phyloP scores from a whole-genome alignment of 2,329 filamentous ascomycete genomes.

The Drechslerella dactyloides region DNA sequence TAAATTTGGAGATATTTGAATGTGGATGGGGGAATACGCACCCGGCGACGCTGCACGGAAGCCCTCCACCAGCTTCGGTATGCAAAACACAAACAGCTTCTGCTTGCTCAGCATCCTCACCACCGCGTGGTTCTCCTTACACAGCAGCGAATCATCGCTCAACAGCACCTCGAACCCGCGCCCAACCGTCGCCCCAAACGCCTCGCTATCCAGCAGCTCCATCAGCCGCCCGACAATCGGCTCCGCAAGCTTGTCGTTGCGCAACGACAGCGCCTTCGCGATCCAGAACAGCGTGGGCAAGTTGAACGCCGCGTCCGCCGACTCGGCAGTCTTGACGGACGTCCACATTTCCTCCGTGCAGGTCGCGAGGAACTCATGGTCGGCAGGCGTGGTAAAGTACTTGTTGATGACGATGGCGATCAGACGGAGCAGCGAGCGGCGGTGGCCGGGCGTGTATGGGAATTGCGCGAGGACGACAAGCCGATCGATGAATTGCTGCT shows the following conservation, averaged over 20 bases:
- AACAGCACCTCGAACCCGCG: slow-evolving; percentile 68
- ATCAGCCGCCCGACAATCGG: slow-evolving; percentile 50
- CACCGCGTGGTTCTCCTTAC: slow-evolving; percentile 67
- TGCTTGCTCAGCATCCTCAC: slow-evolving; percentile 70
- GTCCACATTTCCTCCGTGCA: slow-evolving; percentile 37
- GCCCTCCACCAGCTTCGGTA: slow-evolving; percentile 60
- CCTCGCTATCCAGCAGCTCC: slow-evolving; percentile 57
- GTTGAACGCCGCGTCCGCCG: slow-evolving; percentile 57
- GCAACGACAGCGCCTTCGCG: slow-evolving; percentile 66
- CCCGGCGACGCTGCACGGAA: slow-evolving; percentile 61
- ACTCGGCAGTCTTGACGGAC: slow-evolving; percentile 22
- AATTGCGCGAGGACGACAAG: slow-evolving; percentile 57
- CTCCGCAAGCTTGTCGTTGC: slow-evolving; percentile 52
- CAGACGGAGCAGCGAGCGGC: slow-evolving; percentile 59
- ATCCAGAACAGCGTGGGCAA: slow-evolving; percentile 68
- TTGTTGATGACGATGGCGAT: slow-evolving; percentile 59
- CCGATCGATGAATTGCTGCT: slow-evolving; percentile 57
- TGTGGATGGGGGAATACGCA: slow-evolving; percentile 20
- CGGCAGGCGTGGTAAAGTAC: slow-evolving; percentile 55
- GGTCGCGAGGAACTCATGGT: slow-evolving; percentile 42
- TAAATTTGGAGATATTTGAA: no score
- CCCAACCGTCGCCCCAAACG: slow-evolving; percentile 63
- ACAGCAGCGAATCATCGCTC: slow-evolving; percentile 67
- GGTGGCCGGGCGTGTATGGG: slow-evolving; percentile 57
- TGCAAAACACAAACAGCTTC: slow-evolving; percentile 67